These are phyloP conservation scores for Dothideomycetes sp. DNA, from an alignment of 2,329 filamentous ascomycete genomes.

Conservation along the genomic window DNA sequence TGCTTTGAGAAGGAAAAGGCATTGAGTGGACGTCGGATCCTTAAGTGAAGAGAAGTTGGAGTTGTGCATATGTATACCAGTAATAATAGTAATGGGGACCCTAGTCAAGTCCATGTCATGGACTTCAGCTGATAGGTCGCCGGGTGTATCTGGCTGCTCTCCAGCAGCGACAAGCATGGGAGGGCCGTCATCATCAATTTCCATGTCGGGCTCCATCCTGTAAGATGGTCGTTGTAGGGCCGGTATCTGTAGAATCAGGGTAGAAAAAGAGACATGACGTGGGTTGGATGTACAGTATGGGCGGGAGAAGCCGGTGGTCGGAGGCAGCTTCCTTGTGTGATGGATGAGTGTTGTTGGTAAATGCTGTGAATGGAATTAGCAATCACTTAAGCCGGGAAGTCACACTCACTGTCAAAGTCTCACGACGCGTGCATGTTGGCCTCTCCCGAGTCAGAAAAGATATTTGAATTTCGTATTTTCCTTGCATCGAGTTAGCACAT, in stretches of 20 bases:
- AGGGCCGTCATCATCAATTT: conserved; percentile 52
- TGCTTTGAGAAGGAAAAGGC: not conserved
- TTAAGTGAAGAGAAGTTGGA: too few species aligned
- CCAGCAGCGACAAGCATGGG: conserved; percentile 55
- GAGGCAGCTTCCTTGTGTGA: too few species aligned
- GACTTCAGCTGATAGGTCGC: conserved; percentile 29
- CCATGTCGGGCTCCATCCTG: conserved; percentile 37
- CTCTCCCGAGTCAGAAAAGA: not conserved
- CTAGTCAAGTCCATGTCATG: conserved; percentile 48
- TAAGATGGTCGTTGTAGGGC: too few species aligned
- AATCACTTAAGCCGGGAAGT: too few species aligned
- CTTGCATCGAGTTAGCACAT: too few species aligned
- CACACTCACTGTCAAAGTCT: not conserved
- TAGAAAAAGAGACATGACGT: conserved; percentile 10
- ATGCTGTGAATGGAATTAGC: too few species aligned
- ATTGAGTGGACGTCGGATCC: conserved; percentile 3
- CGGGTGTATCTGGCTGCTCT: conserved; percentile 18
- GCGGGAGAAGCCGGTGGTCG: too few species aligned
- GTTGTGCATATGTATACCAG: conserved; percentile 48
- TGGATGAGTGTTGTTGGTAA: too few species aligned
- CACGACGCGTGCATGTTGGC: not conserved
- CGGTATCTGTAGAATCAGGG: too few species aligned
- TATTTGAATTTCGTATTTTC: not conserved
- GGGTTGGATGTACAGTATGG: too few species aligned
- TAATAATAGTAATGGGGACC: conserved; percentile 79